Evolutionary conservation across 345 rosid species (phyloP), one percentile per base, ranked within the genome.

Genomic region (Salix caprea): DNA sequence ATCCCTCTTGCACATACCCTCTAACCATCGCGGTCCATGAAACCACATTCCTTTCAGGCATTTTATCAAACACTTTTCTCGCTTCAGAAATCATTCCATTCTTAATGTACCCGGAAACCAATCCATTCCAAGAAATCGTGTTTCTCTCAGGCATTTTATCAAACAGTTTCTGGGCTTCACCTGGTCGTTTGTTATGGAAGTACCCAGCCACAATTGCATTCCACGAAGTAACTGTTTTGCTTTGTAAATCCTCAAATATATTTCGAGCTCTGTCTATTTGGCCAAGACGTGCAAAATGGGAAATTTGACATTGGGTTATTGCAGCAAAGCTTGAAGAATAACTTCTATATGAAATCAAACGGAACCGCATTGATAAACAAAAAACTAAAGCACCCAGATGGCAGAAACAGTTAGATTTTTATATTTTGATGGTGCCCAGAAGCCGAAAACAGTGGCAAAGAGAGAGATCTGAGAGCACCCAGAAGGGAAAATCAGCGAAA

Each of bases 21-120:
- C 90, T 81, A 69, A 92, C 81, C 92, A 92, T 86, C 0, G 91
- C 84, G 0, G 96, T 92, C 96, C 97, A 94, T 3, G 96, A 89
- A 44, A 90, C 86, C 6, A 92, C 91, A 67, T 92, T 87, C 67
- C 86, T 82, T 19, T 87, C 91, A 0, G 94, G 90, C 96, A 94
- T 92, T 62, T 32, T 64, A 70, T 94, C 90, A 68, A 94, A 92
- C 68, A 74, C 87, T 15, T 82, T 65, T 68, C 88, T 79, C 2
- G 94, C 97, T 79, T 89, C 90, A 0, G 1, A 23, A 65, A 87
- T 42, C 95, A 91, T 87, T 23, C 88, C 87, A 64, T 87, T 91
- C 74, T 83, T 89, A 0, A 87, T 44, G 52, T 90, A 93, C 70
- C 97, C 94, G 28, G 97, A 87, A 71, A 90, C 65, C 78, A 91